Evolutionary conservation across 148 eudicot genomes (phyloP).

Genomic region (Spergularia marina): DNA sequence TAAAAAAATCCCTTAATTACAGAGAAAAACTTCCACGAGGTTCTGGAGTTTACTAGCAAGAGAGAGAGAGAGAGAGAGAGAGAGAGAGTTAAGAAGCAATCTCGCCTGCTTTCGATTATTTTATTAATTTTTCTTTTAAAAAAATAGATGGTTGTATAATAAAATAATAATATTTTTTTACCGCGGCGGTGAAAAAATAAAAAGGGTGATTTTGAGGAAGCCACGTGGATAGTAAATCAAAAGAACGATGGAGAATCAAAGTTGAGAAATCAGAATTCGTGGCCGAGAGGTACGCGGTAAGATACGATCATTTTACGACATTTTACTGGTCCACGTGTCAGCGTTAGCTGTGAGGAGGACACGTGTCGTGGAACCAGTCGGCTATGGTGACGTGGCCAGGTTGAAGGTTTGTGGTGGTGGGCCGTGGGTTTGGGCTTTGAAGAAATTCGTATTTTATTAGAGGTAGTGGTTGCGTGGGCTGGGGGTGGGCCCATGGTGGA

Average conservation of each 20-base stretch:
- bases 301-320: slow-evolving; percentile 53
- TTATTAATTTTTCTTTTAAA: no score
- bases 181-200: neutral
- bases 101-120: no score
- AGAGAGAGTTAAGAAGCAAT: neutral
- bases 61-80: neutral
- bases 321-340: slow-evolving; percentile 50
- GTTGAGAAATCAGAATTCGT: slow-evolving; percentile 41
- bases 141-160: no score
- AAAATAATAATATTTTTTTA: neutral
- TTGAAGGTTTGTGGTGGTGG: neutral
- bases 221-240: slow-evolving; percentile 67
- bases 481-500: neutral
- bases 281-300: slow-evolving; percentile 45
- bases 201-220: slow-evolving; percentile 15
- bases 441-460: neutral
- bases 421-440: neutral
- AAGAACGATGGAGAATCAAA: slow-evolving; percentile 33
- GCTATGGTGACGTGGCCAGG: slow-evolving; percentile 3
- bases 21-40: no score
- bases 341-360: neutral
- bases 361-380: slow-evolving; percentile 27
- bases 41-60: no score
- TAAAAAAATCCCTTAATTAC: no score
- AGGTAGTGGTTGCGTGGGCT: no score